Percentiles rank a stretch among this genome's conserved stretches.
These are phyloP conservation scores for Diaporthe amygdali DNA, from an alignment of 2,329 filamentous ascomycete species.

Conservation along the genomic window DNA sequence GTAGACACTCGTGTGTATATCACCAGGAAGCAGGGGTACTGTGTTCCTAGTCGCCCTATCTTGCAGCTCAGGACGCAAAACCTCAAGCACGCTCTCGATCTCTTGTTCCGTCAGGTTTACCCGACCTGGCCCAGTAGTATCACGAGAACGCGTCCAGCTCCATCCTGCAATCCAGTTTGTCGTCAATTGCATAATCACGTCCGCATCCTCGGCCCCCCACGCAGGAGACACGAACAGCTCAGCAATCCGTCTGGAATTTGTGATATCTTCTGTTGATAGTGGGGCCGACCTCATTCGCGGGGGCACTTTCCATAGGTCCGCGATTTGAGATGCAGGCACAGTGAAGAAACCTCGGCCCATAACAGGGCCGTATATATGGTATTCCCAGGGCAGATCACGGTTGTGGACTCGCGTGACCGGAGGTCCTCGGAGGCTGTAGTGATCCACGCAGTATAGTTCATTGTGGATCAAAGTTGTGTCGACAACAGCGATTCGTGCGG, in stretches of 20 bases:
- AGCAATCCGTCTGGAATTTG: not conserved
- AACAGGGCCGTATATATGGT: not conserved
- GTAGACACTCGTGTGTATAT: not conserved
- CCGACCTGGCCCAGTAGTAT: not conserved
- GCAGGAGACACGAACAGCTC: not conserved
- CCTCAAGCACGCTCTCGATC: not conserved
- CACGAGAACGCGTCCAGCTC: not conserved
- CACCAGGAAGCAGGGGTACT: not conserved
- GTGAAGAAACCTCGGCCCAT: not conserved
- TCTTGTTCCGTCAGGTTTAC: not conserved
- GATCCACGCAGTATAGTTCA: not conserved
- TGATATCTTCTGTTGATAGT: not conserved
- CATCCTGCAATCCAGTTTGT: not conserved
- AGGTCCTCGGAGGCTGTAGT: not conserved
- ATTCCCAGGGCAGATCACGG: not conserved
- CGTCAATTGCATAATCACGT: not conserved
- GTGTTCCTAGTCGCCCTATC: not conserved
- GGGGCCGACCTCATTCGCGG: not conserved
- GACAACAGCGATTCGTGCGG: not conserved
- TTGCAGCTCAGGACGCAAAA: not conserved
- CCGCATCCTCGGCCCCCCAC: not conserved
- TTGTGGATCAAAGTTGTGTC: not conserved
- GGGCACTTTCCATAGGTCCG: not conserved
- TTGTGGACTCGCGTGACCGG: not conserved
- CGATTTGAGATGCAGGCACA: not conserved